Evolutionary conservation across 768 basidiomycete genomes (phyloP).

Genomic region (Ramaria sp.): DNA sequence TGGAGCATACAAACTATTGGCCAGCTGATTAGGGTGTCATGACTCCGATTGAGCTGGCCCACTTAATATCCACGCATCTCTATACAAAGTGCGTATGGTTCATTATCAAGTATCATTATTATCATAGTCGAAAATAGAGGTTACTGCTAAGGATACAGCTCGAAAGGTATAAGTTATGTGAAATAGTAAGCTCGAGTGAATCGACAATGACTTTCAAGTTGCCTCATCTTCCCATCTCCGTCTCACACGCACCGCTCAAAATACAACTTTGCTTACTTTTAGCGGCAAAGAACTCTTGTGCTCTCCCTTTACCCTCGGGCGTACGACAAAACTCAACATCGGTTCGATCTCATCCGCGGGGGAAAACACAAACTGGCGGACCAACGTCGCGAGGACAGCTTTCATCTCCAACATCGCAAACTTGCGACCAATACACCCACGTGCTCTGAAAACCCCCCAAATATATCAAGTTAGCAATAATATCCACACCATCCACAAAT

Average conservation of each 20-base stretch:
- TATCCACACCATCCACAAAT: not conserved
- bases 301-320: slow-evolving; percentile 9
- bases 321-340: slow-evolving; percentile 12
- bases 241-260: not conserved
- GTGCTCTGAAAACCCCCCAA: not conserved
- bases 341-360: slow-evolving; percentile 15
- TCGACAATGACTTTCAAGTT: not conserved
- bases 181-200: not conserved
- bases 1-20: no score
- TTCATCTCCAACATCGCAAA: slow-evolving; percentile 10
- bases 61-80: no score
- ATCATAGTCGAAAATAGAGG: not conserved
- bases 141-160: not conserved
- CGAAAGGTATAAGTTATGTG: not conserved
- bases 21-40: no score
- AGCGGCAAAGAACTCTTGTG: slow-evolving; percentile 10
- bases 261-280: slow-evolving; percentile 14
- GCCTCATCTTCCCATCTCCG: not conserved
- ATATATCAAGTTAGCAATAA: slow-evolving; percentile 4
- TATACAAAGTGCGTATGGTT: no score
- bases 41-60: no score
- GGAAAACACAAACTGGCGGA: slow-evolving; percentile 10
- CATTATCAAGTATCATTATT: not conserved
- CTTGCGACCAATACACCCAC: slow-evolving; percentile 8
- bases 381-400: slow-evolving; percentile 8